Percentiles rank a stretch among this genome's conserved stretches.
phyloP scores from a whole-genome alignment of 1,284 basidiomycete genomes.

The Vanrija pseudolonga region DNA sequence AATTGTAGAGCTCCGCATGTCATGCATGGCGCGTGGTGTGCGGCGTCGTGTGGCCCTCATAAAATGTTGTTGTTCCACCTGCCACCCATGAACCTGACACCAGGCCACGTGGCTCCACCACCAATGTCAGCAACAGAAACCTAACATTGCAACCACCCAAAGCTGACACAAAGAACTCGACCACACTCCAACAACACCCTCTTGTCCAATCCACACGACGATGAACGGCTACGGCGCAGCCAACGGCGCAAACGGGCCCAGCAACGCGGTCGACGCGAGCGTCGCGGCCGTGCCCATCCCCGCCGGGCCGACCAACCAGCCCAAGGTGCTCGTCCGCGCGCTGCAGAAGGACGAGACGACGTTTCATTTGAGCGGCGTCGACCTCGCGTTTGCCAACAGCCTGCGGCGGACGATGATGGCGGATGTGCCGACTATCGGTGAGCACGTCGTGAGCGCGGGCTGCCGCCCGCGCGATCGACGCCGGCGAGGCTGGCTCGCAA shows the following conservation, averaged over 20 bases:
- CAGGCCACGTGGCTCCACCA: too few species aligned
- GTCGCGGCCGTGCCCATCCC: conserved; percentile 19
- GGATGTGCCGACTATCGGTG: conserved; percentile 89
- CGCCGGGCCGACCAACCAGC: conserved; percentile 40
- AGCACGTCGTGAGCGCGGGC: conserved; percentile 35
- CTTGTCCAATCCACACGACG: background rate
- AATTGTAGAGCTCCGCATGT: too few species aligned
- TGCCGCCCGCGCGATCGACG: background rate
- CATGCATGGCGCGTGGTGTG: too few species aligned
- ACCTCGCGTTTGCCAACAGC: conserved; percentile 88
- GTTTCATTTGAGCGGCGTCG: conserved; percentile 88
- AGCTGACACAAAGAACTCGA: background rate
- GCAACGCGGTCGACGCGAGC: background rate
- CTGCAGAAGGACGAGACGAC: conserved; percentile 74
- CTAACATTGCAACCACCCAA: too few species aligned
- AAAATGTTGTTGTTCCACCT: too few species aligned
- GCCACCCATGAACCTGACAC: too few species aligned
- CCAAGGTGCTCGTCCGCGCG: conserved; percentile 33
- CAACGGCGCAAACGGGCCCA: background rate
- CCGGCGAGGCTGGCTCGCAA: too few species aligned
- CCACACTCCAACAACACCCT: too few species aligned
- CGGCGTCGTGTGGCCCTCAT: too few species aligned
- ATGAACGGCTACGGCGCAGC: conserved; percentile 1
- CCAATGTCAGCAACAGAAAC: too few species aligned
- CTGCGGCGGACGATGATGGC: conserved; percentile 86